A percentile compares a stretch with the other conserved stretches of the same genome.
These are phyloP conservation scores for Dioscorea zingiberensis DNA, from an alignment of 106 monocot species.

Conservation along the genomic window DNA sequence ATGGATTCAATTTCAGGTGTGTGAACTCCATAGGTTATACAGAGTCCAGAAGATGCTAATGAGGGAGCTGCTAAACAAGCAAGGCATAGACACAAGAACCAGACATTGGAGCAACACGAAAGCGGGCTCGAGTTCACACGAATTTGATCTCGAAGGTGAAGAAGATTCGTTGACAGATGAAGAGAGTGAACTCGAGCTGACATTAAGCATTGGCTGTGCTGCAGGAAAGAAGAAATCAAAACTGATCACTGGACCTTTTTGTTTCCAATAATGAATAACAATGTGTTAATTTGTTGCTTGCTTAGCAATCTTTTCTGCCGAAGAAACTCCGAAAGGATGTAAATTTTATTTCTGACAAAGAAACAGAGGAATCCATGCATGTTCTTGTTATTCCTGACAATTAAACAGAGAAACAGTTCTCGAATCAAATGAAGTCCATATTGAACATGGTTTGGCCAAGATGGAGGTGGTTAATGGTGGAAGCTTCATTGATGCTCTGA, in stretches of 20 bases:
- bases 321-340: too few species aligned
- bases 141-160: background rate
- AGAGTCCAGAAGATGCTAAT: slow-evolving; percentile 49
- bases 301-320: too few species aligned
- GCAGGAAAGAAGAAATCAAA: slow-evolving; percentile 21
- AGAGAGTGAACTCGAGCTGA: slow-evolving; percentile 47
- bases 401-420: too few species aligned
- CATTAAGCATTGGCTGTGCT: slow-evolving; percentile 39
- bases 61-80: slow-evolving; percentile 21
- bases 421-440: background rate
- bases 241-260: background rate
- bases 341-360: too few species aligned
- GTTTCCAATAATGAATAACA: background rate
- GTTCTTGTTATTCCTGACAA: too few species aligned
- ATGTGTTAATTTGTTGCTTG: background rate
- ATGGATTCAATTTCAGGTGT: slow-evolving; percentile 25
- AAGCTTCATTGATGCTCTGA: background rate
- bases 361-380: too few species aligned
- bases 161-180: slow-evolving; percentile 15
- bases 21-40: slow-evolving; percentile 57
- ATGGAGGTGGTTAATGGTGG: background rate
- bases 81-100: slow-evolving; percentile 12
- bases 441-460: background rate
- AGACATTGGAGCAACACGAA: slow-evolving; percentile 13
- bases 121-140: background rate